Evolutionary conservation across 169 alveolate species (phyloP).

Genomic region (Babesia sp.): DNA sequence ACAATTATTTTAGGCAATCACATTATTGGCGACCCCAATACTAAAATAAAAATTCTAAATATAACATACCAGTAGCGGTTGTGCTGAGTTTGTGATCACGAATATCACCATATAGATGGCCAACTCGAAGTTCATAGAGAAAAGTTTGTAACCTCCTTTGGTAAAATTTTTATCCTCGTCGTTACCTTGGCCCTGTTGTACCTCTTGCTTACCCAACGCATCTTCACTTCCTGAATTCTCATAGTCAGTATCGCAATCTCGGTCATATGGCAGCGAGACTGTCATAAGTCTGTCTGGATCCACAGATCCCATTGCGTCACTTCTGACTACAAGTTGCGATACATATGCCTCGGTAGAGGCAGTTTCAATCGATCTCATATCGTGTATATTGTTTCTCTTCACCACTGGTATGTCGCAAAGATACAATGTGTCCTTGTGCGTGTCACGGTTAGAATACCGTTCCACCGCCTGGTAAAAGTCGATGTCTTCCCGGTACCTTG

Average conservation of each 20-base stretch:
- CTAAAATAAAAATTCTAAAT: neutral
- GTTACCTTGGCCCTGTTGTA: neutral
- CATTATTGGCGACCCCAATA: too few relatives aligned
- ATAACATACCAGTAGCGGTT: slow-evolving; percentile 54
- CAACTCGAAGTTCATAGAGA: slow-evolving; percentile 14
- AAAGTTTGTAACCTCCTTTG: neutral
- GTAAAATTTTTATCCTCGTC: neutral
- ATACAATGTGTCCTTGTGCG: neutral
- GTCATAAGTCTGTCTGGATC: slow-evolving; percentile 15
- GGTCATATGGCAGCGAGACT: slow-evolving; percentile 35
- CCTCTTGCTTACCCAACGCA: neutral
- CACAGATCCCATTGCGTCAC: neutral
- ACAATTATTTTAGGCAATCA: neutral
- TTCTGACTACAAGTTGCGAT: slow-evolving; percentile 18
- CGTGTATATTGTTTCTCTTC: neutral
- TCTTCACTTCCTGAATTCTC: slow-evolving; percentile 8
- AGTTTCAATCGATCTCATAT: slow-evolving; percentile 18
- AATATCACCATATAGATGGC: slow-evolving; percentile 39
- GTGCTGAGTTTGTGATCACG: slow-evolving; percentile 66
- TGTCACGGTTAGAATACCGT: neutral
- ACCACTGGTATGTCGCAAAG: neutral
- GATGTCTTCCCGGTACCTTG: neutral
- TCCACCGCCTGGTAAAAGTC: neutral
- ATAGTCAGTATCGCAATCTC: slow-evolving; percentile 35
- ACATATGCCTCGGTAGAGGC: slow-evolving; percentile 13